Conservation (phyloP, 2,329 filamentous ascomycete genomes). For the Arthrobotrys megalospora region DNA sequence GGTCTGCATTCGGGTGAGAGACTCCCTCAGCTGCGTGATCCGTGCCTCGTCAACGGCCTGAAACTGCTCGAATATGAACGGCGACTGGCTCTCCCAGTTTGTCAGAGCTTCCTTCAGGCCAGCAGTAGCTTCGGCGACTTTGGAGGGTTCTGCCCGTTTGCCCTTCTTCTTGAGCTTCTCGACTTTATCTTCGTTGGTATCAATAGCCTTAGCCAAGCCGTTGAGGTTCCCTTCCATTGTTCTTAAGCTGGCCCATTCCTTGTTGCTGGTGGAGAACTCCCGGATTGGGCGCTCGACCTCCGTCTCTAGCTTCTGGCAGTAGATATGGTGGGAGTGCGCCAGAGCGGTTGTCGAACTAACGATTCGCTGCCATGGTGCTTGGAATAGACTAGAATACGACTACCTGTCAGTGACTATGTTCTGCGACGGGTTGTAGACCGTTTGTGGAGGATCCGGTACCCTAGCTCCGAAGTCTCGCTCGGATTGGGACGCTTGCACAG, state of each 20-base stretch:
- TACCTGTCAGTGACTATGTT: neutral
- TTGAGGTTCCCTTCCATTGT: slow-evolving; percentile 85
- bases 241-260: slow-evolving; percentile 83
- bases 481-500: slow-evolving; percentile 81
- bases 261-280: slow-evolving; percentile 78
- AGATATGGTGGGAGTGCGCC: slow-evolving; percentile 84
- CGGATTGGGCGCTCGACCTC: slow-evolving; percentile 90
- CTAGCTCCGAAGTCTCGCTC: slow-evolving; percentile 84
- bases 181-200: slow-evolving; percentile 85
- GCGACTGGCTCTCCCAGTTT: slow-evolving; percentile 94
- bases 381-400: slow-evolving; percentile 79
- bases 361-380: slow-evolving; percentile 90
- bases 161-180: slow-evolving; percentile 87
- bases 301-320: slow-evolving; percentile 85
- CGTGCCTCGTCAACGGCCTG: slow-evolving; percentile 92
- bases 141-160: slow-evolving; percentile 80
- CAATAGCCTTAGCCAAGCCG: slow-evolving; percentile 86
- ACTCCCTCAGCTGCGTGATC: slow-evolving; percentile 89
- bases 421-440: neutral
- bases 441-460: slow-evolving; percentile 74
- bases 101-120: slow-evolving; percentile 83
- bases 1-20: slow-evolving; percentile 92
- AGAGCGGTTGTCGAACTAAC: slow-evolving; percentile 83
- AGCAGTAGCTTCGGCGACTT: slow-evolving; percentile 80
- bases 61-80: slow-evolving; percentile 92